These are phyloP conservation scores for Kwoniella shivajii DNA, from an alignment of 1,284 basidiomycete genomes.

Conservation along the genomic window DNA sequence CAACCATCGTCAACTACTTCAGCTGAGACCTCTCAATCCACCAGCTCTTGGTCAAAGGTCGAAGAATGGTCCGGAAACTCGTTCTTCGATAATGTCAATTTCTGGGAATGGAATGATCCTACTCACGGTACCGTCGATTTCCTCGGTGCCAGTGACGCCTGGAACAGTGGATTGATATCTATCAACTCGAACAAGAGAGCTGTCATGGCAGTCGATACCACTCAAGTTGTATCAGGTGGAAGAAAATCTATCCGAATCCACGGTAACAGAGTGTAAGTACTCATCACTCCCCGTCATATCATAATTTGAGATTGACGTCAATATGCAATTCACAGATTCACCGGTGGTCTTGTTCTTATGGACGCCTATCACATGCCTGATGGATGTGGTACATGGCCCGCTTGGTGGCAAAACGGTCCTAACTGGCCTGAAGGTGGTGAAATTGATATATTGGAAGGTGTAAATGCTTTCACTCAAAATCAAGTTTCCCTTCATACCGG, in stretches of 20 bases:
- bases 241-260: slow-evolving; percentile 77
- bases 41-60: slow-evolving; percentile 32
- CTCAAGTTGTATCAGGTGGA: slow-evolving; percentile 64
- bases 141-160: slow-evolving; percentile 30
- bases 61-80: slow-evolving; percentile 38
- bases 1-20: slow-evolving; percentile 5
- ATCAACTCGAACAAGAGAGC: slow-evolving; percentile 71
- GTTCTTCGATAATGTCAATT: slow-evolving; percentile 79
- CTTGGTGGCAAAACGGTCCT: slow-evolving; percentile 55
- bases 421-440: slow-evolving; percentile 61
- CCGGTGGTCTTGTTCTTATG: slow-evolving; percentile 70
- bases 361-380: slow-evolving; percentile 88
- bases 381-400: slow-evolving; percentile 76
- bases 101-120: slow-evolving; percentile 71
- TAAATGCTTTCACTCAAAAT: slow-evolving; percentile 53
- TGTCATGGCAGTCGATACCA: slow-evolving; percentile 81
- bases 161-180: slow-evolving; percentile 53
- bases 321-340: slow-evolving; percentile 56
- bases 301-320: neutral
- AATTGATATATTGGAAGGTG: slow-evolving; percentile 61
- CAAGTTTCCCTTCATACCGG: slow-evolving; percentile 56
- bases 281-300: too few relatives aligned
- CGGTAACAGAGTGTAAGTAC: slow-evolving; percentile 55
- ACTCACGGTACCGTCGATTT: slow-evolving; percentile 68
- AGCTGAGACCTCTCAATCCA: slow-evolving; percentile 10